A percentile compares a stretch with the other conserved stretches of the same genome.
Conservation (phyloP, 176 grass and related monocot species). For the Echinochloa phyllopogon region DNA sequence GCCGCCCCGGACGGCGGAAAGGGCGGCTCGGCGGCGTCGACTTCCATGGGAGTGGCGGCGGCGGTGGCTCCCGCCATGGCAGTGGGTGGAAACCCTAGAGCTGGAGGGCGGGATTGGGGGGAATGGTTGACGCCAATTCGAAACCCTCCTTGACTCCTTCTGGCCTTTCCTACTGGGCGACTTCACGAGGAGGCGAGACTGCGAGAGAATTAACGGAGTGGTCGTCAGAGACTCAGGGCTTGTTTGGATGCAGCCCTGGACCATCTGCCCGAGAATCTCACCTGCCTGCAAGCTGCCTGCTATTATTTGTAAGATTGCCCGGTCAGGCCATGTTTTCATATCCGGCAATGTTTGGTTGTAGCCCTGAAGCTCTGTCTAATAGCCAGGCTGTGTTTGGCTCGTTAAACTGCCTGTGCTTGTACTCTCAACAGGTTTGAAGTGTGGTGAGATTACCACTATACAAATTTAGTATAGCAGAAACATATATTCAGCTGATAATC, state of each 20-base stretch:
- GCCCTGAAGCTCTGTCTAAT: too few relatives aligned
- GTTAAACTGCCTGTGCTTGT: neutral
- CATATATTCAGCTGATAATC: too few relatives aligned
- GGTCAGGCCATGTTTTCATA: neutral
- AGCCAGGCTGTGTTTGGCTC: neutral
- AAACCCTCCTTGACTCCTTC: slow-evolving; percentile 49
- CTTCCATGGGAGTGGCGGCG: slow-evolving; percentile 76
- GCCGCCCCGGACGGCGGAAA: neutral
- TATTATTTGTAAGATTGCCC: neutral
- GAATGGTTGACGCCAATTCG: slow-evolving; percentile 66
- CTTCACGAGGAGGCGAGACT: neutral
- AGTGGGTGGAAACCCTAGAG: slow-evolving; percentile 51
- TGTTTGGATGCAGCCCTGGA: neutral
- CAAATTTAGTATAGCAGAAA: too few relatives aligned
- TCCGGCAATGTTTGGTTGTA: neutral
- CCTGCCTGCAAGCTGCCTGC: neutral
- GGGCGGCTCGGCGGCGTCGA: slow-evolving; percentile 60
- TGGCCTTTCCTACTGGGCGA: neutral
- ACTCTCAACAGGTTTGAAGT: neutral
- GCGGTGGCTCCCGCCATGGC: slow-evolving; percentile 62
- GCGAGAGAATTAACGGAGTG: neutral
- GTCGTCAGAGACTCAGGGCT: neutral
- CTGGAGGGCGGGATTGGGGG: slow-evolving; percentile 25
- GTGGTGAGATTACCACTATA: neutral
- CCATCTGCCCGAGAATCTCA: neutral